Conservation (phyloP, 495 filamentous ascomycete genomes). For the Immersiella caudata region DNA sequence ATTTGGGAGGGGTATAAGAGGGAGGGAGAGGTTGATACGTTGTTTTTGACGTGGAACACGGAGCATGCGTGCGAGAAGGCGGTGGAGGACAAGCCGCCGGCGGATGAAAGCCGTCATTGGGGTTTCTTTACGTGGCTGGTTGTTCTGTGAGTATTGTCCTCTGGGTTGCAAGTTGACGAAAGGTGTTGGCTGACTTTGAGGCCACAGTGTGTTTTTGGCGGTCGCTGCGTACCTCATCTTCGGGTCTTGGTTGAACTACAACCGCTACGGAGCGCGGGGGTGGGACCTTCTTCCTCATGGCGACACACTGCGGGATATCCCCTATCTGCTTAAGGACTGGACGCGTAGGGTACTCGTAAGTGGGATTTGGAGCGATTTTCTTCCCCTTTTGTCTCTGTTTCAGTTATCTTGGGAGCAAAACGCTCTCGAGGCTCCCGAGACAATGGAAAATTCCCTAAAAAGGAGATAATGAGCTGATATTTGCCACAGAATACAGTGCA, state of each 20-base stretch:
- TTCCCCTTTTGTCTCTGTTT: no score
- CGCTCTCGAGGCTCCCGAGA: no score
- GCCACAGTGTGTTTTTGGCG: conserved; percentile 73
- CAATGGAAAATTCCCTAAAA: no score
- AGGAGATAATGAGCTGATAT: no score
- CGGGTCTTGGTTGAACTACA: conserved; percentile 98
- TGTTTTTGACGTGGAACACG: conserved; percentile 81
- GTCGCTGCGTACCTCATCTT: conserved; percentile 94
- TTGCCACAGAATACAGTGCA: conserved; percentile 86
- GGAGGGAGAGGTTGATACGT: conserved; percentile 50
- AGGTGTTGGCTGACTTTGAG: conserved; percentile 11
- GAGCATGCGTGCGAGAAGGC: conserved; percentile 76
- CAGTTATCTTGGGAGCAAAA: no score
- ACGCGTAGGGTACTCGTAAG: conserved; percentile 69
- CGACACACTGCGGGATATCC: conserved; percentile 88
- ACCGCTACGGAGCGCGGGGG: conserved; percentile 88
- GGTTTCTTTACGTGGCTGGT: conserved; percentile 98
- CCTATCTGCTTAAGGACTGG: conserved; percentile 92
- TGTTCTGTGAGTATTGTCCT: conserved; percentile 75
- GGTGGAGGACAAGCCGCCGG: conserved; percentile 39
- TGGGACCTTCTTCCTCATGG: conserved; percentile 95
- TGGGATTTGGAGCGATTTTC: no score
- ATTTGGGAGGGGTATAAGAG: conserved; percentile 69
- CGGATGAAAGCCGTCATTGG: conserved; percentile 59
- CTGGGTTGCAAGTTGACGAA: conserved; percentile 8